Evolutionary conservation across 176 grass and related monocot species (phyloP).

Genomic region (Triticum timopheevii): DNA sequence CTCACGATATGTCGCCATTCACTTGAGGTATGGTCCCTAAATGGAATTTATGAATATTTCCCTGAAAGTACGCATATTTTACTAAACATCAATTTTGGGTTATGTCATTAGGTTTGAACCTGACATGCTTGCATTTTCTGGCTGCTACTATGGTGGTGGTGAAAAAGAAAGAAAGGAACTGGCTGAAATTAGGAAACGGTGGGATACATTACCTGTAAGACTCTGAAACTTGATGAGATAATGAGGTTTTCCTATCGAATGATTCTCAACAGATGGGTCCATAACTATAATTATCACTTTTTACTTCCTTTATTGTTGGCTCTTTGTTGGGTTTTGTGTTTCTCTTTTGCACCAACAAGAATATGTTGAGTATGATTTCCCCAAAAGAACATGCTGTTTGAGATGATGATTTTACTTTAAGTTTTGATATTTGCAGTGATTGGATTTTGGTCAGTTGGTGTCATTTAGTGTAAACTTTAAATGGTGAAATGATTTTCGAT

Average conservation of each 20-base stretch:
- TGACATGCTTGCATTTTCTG: constrained; percentile 99
- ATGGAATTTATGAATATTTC: neutral
- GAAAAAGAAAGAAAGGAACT: constrained; percentile 89
- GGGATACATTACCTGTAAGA: constrained; percentile 93
- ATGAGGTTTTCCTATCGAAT: constrained; percentile 22
- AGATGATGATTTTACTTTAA: neutral
- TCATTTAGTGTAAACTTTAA: constrained; percentile 11
- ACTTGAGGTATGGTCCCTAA: constrained; percentile 67
- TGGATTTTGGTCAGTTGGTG: neutral
- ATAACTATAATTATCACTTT: neutral
- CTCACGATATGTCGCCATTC: constrained; percentile 71
- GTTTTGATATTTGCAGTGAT: neutral
- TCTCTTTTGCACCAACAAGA: neutral
- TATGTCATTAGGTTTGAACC: constrained; percentile 75
- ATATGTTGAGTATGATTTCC: neutral
- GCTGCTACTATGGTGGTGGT: constrained; percentile 91
- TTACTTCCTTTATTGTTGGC: neutral
- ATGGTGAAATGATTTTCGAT: constrained; percentile 23
- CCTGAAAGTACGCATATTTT: constrained; percentile 2
- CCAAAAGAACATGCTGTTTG: neutral
- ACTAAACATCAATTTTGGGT: neutral
- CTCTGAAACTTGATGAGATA: constrained; percentile 43
- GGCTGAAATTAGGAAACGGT: constrained; percentile 89
- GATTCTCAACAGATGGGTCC: neutral
- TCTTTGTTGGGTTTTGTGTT: neutral